These are phyloP conservation scores for Cladosporium sp. DNA, from an alignment of 2,329 filamentous ascomycete genomes.

Conservation along the genomic window DNA sequence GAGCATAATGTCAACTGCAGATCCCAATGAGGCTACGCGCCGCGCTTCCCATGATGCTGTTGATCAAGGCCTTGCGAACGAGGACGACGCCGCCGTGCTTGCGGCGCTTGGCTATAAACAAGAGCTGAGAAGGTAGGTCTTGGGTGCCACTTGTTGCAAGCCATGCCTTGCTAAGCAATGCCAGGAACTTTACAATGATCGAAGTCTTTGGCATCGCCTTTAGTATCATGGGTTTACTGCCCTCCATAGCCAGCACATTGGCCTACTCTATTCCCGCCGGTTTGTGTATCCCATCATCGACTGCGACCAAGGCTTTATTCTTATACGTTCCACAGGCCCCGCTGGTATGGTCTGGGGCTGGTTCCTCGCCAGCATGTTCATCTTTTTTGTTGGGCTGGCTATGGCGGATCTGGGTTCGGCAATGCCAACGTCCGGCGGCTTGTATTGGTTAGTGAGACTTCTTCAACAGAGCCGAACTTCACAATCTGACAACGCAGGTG, in stretches of 20 bases:
- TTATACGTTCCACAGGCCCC: conserved; percentile 43
- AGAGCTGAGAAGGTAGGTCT: conserved; percentile 50
- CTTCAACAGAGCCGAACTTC: conserved; percentile 36
- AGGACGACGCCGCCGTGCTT: conserved; percentile 44
- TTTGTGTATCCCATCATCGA: not conserved
- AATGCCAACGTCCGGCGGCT: conserved; percentile 60
- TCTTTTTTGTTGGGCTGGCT: conserved; percentile 54
- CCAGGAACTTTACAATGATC: conserved; percentile 60
- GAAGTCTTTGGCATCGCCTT: conserved; percentile 57
- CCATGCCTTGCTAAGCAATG: conserved; percentile 10
- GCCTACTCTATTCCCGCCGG: conserved; percentile 58
- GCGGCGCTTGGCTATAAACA: conserved; percentile 54
- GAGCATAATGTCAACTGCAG: not conserved
- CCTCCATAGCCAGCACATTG: conserved; percentile 61
- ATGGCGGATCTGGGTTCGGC: conserved; percentile 49
- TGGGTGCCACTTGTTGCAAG: not conserved
- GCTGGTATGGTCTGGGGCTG: conserved; percentile 63
- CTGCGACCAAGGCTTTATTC: not conserved
- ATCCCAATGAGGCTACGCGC: not conserved
- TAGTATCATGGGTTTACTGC: conserved; percentile 59
- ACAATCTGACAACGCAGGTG: conserved; percentile 36
- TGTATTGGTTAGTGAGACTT: conserved; percentile 58
- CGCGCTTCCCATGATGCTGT: conserved; percentile 17
- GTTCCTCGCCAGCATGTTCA: conserved; percentile 61
- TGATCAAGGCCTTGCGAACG: conserved; percentile 33